A percentile compares a stretch with the other conserved stretches of the same genome.
phyloP scores from a whole-genome alignment of 768 basidiomycete species.

The Mycena rosella region DNA sequence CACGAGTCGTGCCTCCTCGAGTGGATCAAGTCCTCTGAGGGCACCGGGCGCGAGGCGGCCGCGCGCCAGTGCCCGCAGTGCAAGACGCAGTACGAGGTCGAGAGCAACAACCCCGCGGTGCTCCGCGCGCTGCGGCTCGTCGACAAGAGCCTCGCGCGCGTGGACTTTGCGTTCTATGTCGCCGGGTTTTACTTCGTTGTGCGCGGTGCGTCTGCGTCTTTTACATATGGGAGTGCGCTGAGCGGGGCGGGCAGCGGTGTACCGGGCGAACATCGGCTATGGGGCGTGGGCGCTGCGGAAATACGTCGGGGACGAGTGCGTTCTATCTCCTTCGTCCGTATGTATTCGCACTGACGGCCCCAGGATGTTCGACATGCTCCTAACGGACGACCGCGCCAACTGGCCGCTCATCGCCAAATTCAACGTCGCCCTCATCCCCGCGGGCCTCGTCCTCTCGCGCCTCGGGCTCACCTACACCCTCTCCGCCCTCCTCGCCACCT shows the following conservation, averaged over 20 bases:
- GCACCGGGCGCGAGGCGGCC: conserved; percentile 67
- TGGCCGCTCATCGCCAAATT: conserved; percentile 85
- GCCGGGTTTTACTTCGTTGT: conserved; percentile 67
- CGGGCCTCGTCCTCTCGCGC: conserved; percentile 75
- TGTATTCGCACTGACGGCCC: neutral
- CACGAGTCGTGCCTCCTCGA: conserved; percentile 84
- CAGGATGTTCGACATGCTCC: conserved; percentile 70
- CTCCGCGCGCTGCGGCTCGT: conserved; percentile 64
- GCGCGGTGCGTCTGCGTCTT: conserved; percentile 62
- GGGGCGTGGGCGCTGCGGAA: conserved; percentile 79
- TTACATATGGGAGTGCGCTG: too few relatives aligned
- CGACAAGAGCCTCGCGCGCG: conserved; percentile 66
- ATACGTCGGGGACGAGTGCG: conserved; percentile 78
- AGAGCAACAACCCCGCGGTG: conserved; percentile 70
- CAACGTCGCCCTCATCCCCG: conserved; percentile 79
- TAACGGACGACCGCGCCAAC: conserved; percentile 76
- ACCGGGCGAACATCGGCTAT: conserved; percentile 70
- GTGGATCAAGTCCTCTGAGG: conserved; percentile 83
- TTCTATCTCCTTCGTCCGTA: neutral
- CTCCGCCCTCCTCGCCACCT: conserved; percentile 61
- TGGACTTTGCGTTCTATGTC: conserved; percentile 61
- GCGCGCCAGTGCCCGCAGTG: conserved; percentile 89
- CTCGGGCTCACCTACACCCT: conserved; percentile 57
- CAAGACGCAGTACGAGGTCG: conserved; percentile 71
- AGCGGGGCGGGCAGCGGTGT: conserved; percentile 48